Conservation (phyloP, 78 protist species). For the Pigoraptor vietnamica region DNA sequence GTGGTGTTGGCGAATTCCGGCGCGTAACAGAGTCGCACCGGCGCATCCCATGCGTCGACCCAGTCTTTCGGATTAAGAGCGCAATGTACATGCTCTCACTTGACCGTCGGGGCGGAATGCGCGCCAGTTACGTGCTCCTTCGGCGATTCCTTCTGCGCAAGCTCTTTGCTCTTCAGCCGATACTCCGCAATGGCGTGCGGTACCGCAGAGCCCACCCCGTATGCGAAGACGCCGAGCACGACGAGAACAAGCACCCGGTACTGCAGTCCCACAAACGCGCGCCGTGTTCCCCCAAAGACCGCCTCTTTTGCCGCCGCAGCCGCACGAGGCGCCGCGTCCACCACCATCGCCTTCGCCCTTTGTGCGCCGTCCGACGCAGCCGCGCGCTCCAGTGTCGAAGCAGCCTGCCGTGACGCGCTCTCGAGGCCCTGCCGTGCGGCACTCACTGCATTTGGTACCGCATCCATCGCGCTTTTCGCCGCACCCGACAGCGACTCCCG, state of each 20-base stretch:
- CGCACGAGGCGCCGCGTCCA: background rate
- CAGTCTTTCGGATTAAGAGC: no score
- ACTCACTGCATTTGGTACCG: background rate
- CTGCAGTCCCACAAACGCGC: background rate
- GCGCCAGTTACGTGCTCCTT: no score
- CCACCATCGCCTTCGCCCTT: background rate
- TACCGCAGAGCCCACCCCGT: background rate
- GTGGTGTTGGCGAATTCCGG: no score
- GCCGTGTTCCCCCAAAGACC: background rate
- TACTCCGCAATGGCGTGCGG: background rate
- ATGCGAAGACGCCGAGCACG: background rate
- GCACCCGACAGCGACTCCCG: no score
- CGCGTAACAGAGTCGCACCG: no score
- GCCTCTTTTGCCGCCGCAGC: background rate
- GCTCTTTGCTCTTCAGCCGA: background rate
- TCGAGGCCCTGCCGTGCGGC: background rate
- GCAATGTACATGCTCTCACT: no score
- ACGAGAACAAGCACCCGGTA: background rate
- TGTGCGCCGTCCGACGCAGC: background rate
- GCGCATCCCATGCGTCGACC: no score
- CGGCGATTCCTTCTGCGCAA: background rate
- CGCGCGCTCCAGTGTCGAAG: background rate
- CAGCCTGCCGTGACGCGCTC: background rate
- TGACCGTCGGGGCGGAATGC: no score
- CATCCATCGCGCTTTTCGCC: background rate